Evolutionary conservation across 305 asterid genomes (phyloP).

Genomic region (Solanum aculeatissimum): DNA sequence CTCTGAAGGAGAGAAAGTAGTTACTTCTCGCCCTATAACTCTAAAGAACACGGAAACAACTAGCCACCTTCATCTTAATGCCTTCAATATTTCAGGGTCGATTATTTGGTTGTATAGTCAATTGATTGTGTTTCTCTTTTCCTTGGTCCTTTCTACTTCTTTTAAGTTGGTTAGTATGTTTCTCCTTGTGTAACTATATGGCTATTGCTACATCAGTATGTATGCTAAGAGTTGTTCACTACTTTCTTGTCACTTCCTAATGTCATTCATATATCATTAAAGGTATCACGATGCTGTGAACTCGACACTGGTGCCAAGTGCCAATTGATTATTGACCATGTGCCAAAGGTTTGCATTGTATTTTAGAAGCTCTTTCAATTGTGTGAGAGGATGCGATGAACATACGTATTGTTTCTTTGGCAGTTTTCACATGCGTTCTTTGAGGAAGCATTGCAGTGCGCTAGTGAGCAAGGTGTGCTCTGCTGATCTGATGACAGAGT

Average conservation of each 20-base stretch:
- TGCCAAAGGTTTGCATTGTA: conserved; percentile 42
- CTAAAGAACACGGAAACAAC: not conserved
- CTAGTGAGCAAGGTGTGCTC: conserved; percentile 33
- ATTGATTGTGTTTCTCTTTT: not conserved
- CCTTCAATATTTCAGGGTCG: not conserved
- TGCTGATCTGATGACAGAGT: not conserved
- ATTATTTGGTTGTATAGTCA: not conserved
- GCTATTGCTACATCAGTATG: not conserved
- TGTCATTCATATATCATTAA: conserved; percentile 10
- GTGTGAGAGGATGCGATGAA: not conserved
- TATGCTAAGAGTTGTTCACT: not conserved
- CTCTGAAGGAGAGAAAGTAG: not conserved
- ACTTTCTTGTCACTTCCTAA: not conserved
- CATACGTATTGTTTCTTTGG: not conserved
- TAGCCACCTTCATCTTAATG: not conserved
- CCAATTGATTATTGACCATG: conserved; percentile 45
- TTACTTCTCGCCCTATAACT: not conserved
- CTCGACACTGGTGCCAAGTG: conserved; percentile 45
- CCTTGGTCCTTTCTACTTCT: not conserved
- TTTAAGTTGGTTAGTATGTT: not conserved
- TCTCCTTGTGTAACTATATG: not conserved
- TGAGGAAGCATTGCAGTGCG: conserved; percentile 24
- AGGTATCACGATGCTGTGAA: conserved; percentile 48
- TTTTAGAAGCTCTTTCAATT: conserved; percentile 4
- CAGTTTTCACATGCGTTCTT: conserved; percentile 36